Evolutionary conservation across 2,329 filamentous ascomycete genomes (phyloP).

Genomic region (Emericellopsis atlantica): DNA sequence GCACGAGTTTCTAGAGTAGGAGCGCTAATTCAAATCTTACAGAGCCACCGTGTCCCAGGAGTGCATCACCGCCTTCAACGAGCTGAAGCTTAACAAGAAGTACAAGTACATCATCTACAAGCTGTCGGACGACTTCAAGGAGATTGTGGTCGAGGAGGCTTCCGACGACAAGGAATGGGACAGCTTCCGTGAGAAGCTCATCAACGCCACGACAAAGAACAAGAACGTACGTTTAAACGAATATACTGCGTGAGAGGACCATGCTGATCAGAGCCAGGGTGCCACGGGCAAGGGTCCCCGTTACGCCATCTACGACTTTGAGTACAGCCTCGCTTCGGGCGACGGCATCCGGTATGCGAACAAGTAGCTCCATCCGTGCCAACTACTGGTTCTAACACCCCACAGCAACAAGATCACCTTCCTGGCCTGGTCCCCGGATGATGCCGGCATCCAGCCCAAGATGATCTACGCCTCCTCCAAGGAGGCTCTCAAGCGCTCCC

Average conservation of each 20-base stretch:
- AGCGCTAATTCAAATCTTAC: conserved; percentile 13
- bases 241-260: background rate
- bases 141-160: conserved; percentile 69
- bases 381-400: conserved; percentile 8
- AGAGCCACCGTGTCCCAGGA: conserved; percentile 64
- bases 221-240: conserved; percentile 40
- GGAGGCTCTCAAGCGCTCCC: conserved; percentile 68
- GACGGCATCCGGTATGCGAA: conserved; percentile 54
- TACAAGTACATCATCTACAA: conserved; percentile 84
- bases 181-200: conserved; percentile 62
- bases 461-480: conserved; percentile 89
- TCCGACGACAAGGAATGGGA: conserved; percentile 57
- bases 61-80: conserved; percentile 62
- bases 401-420: conserved; percentile 65
- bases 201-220: conserved; percentile 61
- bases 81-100: conserved; percentile 72
- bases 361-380: conserved; percentile 3
- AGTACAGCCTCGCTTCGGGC: conserved; percentile 59
- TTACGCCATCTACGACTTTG: conserved; percentile 78
- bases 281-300: conserved; percentile 55
- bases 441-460: conserved; percentile 72
- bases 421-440: conserved; percentile 71
- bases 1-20: background rate
- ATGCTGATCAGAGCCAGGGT: conserved; percentile 26
- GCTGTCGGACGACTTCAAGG: conserved; percentile 69